These are phyloP conservation scores for Oidiodendron maius DNA, from an alignment of 495 filamentous ascomycete genomes.

Conservation along the genomic window DNA sequence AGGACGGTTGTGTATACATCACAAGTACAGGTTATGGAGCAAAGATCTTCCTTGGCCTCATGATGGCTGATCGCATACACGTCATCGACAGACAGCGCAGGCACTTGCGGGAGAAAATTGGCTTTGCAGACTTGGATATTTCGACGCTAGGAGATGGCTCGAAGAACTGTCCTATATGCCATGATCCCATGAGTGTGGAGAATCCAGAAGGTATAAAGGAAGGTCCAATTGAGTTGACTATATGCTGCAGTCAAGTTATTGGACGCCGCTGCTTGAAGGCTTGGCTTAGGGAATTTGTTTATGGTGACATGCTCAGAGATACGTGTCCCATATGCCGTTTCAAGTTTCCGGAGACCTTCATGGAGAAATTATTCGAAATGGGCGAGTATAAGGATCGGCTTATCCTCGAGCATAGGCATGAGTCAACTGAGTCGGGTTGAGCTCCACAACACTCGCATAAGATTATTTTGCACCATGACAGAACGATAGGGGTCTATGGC, in stretches of 20 bases:
- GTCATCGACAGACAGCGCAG: background rate
- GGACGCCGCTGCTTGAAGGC: slow-evolving; percentile 7
- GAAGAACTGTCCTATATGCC: slow-evolving; percentile 11
- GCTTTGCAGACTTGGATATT: background rate
- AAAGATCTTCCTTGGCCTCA: slow-evolving; percentile 14
- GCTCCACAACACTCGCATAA: too few relatives aligned
- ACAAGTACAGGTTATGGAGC: slow-evolving; percentile 10
- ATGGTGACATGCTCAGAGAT: background rate
- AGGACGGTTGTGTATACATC: background rate
- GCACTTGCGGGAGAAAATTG: background rate
- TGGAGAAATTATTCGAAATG: background rate
- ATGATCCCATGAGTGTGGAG: background rate
- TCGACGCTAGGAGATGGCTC: background rate
- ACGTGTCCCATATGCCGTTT: slow-evolving; percentile 10
- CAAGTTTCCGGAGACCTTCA: slow-evolving; percentile 1
- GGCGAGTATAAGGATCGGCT: background rate
- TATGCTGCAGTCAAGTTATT: slow-evolving; percentile 13
- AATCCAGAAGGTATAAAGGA: slow-evolving; percentile 6
- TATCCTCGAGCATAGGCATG: background rate
- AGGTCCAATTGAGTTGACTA: slow-evolving; percentile 2
- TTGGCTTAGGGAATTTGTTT: background rate
- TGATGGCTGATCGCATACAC: slow-evolving; percentile 17
- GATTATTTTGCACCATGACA: too few relatives aligned
- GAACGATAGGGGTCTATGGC: background rate
- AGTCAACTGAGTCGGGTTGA: too few relatives aligned